These are phyloP conservation scores for Vigna radiata DNA, from an alignment of 306 rosid genomes.

Conservation along the genomic window DNA sequence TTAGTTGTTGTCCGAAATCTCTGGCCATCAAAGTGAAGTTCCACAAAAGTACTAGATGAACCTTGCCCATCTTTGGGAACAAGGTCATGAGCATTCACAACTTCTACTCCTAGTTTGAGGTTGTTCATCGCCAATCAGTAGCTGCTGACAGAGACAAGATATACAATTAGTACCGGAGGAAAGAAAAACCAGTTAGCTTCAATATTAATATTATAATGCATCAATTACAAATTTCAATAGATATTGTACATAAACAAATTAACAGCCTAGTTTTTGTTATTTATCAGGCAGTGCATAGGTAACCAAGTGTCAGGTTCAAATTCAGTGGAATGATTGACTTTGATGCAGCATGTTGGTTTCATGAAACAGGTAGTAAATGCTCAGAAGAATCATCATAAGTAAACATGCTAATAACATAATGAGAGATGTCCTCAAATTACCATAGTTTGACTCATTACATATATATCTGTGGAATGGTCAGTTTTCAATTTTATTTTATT, in stretches of 20 bases:
- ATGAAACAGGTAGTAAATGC: background rate
- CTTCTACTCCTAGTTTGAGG: constrained; percentile 84
- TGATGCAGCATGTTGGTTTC: background rate
- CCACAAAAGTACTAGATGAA: constrained; percentile 71
- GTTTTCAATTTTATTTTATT: too few species aligned
- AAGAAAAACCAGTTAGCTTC: background rate
- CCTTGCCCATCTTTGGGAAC: constrained; percentile 83
- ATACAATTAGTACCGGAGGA: constrained; percentile 44
- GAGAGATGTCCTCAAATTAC: background rate
- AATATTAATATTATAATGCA: background rate
- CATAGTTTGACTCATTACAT: constrained; percentile 8
- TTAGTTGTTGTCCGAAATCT: constrained; percentile 72
- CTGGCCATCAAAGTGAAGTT: constrained; percentile 83
- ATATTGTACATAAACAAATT: background rate
- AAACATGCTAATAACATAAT: background rate
- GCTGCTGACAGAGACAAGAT: constrained; percentile 36
- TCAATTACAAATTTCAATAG: constrained; percentile 8
- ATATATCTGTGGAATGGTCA: background rate
- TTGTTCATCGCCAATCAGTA: constrained; percentile 58
- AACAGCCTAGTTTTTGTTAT: background rate
- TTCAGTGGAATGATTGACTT: background rate
- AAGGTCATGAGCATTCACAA: constrained; percentile 83
- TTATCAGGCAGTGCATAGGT: background rate
- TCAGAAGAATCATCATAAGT: too few species aligned
- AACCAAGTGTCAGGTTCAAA: background rate